Conservation (phyloP, 345 rosid genomes). For the Litchi chinensis region DNA sequence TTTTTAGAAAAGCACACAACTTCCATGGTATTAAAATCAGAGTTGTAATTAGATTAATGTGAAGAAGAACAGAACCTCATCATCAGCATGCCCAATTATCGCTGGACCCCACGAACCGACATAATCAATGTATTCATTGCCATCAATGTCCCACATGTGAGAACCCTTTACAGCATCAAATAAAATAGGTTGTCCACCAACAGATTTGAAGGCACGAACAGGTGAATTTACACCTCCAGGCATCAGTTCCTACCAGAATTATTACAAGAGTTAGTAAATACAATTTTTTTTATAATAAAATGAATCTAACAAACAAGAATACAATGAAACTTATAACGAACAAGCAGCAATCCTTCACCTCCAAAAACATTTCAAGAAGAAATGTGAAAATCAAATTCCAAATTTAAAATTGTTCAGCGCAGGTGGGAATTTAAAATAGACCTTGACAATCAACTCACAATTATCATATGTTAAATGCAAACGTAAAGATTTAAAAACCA, state of each 20-base stretch:
- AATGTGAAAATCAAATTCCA: slow-evolving; percentile 12
- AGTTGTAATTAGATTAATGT: neutral
- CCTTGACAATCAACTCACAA: neutral
- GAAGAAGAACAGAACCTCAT: slow-evolving; percentile 52
- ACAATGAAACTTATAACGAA: neutral
- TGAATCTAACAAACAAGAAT: neutral
- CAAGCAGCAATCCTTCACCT: neutral
- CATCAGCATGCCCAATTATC: slow-evolving; percentile 96
- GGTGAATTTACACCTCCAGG: slow-evolving; percentile 98
- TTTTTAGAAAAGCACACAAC: slow-evolving; percentile 5
- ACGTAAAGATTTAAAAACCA: neutral
- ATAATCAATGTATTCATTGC: slow-evolving; percentile 91
- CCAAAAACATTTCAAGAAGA: neutral
- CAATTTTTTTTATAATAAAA: neutral
- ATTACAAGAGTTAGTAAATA: neutral
- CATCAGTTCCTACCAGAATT: slow-evolving; percentile 68
- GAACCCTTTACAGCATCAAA: slow-evolving; percentile 94
- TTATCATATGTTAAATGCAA: slow-evolving; percentile 7
- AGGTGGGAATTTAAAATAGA: neutral
- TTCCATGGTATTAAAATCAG: neutral
- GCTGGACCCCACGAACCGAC: slow-evolving; percentile 99
- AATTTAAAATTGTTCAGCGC: neutral
- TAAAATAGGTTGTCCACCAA: slow-evolving; percentile 90
- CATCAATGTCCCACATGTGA: slow-evolving; percentile 93
- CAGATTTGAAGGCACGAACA: slow-evolving; percentile 95